Evolutionary conservation across 1,139 yeast species (phyloP).

Genomic region (Spencermartinsiella ligniputridi): DNA sequence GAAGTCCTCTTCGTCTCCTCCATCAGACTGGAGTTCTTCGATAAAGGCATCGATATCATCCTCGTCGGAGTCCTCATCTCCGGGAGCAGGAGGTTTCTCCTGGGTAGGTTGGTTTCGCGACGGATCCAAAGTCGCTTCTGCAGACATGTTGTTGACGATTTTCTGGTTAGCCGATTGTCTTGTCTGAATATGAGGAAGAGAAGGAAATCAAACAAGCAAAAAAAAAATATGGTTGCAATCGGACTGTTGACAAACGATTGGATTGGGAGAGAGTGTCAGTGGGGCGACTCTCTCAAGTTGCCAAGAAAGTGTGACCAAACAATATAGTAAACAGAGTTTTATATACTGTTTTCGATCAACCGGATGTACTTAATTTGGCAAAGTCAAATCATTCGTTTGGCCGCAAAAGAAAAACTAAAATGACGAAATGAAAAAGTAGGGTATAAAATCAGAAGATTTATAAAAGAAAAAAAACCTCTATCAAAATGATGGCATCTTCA

Average conservation of each 20-base stretch:
- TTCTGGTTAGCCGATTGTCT: neutral
- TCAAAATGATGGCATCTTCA: too few species aligned
- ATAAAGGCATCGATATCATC: slow-evolving; percentile 89
- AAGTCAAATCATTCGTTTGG: neutral
- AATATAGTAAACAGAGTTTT: slow-evolving; percentile 1
- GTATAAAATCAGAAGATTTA: too few species aligned
- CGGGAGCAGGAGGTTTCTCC: slow-evolving; percentile 20
- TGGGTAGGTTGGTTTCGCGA: slow-evolving; percentile 5
- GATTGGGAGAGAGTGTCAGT: too few species aligned
- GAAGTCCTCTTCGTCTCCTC: slow-evolving; percentile 53
- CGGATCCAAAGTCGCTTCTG: slow-evolving; percentile 18
- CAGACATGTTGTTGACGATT: slow-evolving; percentile 8
- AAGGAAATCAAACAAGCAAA: too few species aligned
- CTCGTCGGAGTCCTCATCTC: slow-evolving; percentile 62
- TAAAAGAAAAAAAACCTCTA: too few species aligned
- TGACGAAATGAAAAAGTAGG: too few species aligned
- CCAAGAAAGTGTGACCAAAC: neutral
- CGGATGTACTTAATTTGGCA: neutral
- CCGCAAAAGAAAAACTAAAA: too few species aligned
- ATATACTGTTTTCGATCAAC: neutral
- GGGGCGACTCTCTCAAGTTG: neutral
- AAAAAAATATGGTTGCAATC: too few species aligned
- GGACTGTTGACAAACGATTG: too few species aligned
- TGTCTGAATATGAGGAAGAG: neutral
- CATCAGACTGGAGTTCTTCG: slow-evolving; percentile 82